Evolutionary conservation across 257 asterid genomes (phyloP), one percentile per base, ranked within the genome.

Genomic region (Misopates orontium): DNA sequence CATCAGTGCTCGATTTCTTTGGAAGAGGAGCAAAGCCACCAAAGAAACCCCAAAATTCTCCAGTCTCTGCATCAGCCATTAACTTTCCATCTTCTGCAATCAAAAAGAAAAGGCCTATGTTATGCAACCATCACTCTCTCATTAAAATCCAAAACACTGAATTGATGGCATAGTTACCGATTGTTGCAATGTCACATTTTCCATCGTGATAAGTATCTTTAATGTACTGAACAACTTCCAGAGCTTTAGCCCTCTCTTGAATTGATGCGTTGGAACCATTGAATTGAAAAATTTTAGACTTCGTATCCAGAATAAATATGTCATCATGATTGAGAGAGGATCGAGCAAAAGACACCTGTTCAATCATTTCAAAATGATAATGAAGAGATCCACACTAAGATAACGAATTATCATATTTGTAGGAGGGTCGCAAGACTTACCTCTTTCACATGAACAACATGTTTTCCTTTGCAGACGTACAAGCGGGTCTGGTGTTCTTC

Each of bases 21-120:
- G 99, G 91, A 72, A 95, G 99, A 55, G 99, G 99, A 70, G 99
- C 99, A 87, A 95, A 95, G 67, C 99, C 99, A 81, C 99, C 99
- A 84, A 95, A 95, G 69, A 91, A 74, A 51, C 90, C 95, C 99
- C 99, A 95, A 74, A 95, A 95, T 61, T 95, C 99, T 72, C 99
- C 99, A 4, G 97, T 84, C 54, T 95, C 99, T n/a, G 98, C 97
- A 83, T 95, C 99, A 53, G 99, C 95, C 99, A 88, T 95, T 71
- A 95, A 73, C 70, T 84, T 95, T 51, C 99, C 99, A 76, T 95
- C 99, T 75, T 95, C 99, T 95, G 78, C 80, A 66, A 64, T 61
- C 73, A 76, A 73, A 62, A 60, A 42, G 56, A 48, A 69, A 72
- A 55, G 31, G 18, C 55, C 69, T 31, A 56, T 66, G 56, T 57